Percentiles rank a stretch among this genome's conserved stretches.
These are phyloP conservation scores for Liriodendron chinense DNA, from an alignment of 164 flowering plant species.

Conservation along the genomic window DNA sequence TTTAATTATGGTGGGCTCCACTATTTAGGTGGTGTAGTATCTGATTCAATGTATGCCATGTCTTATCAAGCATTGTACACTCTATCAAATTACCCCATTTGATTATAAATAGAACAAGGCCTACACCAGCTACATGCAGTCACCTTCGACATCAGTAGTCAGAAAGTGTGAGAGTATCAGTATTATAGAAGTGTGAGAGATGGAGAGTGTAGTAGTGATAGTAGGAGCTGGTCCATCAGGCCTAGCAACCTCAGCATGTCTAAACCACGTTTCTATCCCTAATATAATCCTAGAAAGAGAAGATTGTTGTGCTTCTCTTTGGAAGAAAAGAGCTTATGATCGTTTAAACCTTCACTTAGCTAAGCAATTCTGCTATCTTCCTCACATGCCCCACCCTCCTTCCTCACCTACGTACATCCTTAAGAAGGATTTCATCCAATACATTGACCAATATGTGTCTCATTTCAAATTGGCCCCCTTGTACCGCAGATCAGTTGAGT, in stretches of 20 bases:
- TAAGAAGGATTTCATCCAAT: constrained; percentile 21
- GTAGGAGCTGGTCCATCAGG: constrained; percentile 23
- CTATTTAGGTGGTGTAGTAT: not conserved
- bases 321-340: constrained; percentile 41
- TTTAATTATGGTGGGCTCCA: too few relatives aligned
- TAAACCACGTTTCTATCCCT: constrained; percentile 18
- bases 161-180: not conserved
- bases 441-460: constrained; percentile 32
- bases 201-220: constrained; percentile 19
- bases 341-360: constrained; percentile 38
- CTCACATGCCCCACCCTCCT: constrained; percentile 23
- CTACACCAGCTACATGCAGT: too few relatives aligned
- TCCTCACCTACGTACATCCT: constrained; percentile 23
- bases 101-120: too few relatives aligned
- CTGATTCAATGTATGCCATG: not conserved
- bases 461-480: constrained; percentile 26
- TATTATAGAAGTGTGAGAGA: not conserved
- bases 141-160: not conserved
- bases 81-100: too few relatives aligned
- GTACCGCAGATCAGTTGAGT: constrained; percentile 18
- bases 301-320: constrained; percentile 17
- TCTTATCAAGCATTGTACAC: too few relatives aligned
- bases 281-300: constrained; percentile 39
- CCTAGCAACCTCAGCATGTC: constrained; percentile 36
- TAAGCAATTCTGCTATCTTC: constrained; percentile 38